Base-by-base conservation (phyloP, 345 rosid species). In the Citropsis articulata region DNA sequence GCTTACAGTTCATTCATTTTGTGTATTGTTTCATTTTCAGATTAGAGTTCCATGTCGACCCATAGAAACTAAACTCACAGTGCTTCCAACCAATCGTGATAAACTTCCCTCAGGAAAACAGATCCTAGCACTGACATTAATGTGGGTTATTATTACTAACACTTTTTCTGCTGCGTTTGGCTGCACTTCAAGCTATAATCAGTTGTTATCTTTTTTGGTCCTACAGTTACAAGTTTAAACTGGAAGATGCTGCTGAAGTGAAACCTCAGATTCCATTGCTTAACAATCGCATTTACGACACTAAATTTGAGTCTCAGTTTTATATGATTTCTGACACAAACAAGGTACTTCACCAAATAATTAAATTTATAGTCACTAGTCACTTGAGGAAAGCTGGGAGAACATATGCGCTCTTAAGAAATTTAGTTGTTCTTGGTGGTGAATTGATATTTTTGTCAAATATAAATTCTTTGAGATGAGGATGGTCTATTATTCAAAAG, bases 241-340 rank as follows among this genome's bases (percentile, higher is more conserved):
- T 96, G 83, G 99, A 94, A 83, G 98, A 94, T 72, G 98, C 89
- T 79, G 93, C 98, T 79, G 92, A 90, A 86, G 91, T 92, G 48
- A 91, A 86, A 83, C 98, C 99, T 35, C 84, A 87, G 66, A 87
- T 96, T 80, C 99, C 99, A 7, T 81, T 96, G 78, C 90, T 96
- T 77, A 96, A 94, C 85, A 88, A 90, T 87, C 97, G 99, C 75
- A 88, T 96, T 75, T 96, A 96, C 85, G 99, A 96, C 88, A 94
- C 89, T 71, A 96, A 92, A 87, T 96, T 94, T 77, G 98, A 96
- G 87, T 96, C 98, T 30, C 99, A 96, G 69, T 94, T 94, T 89
- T 96, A 89, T 84, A 88, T 94, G 93, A 91, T 96, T 86, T 92
- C 95, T 72, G 99, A 96, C 74, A 30, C 86, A 45, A 96, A 96